phyloP scores from a whole-genome alignment of 2,329 filamentous ascomycete genomes.

The Alternaria sp. region DNA sequence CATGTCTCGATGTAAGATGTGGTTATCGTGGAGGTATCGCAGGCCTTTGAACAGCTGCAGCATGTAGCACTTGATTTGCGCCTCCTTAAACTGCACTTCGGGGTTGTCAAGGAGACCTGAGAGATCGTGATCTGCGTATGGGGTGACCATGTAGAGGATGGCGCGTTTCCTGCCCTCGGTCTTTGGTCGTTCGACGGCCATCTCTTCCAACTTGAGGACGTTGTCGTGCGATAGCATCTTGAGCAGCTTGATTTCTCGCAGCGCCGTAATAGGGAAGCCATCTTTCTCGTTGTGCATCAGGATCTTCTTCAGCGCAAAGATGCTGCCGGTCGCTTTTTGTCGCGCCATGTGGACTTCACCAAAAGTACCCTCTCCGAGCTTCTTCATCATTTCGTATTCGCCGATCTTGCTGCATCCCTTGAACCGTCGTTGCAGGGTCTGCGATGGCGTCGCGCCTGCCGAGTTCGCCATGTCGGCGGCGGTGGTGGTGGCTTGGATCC shows the following conservation, averaged over 20 bases:
- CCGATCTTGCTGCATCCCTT: slow-evolving; percentile 82
- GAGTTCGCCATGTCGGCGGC: slow-evolving; percentile 26
- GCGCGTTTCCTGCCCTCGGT: slow-evolving; percentile 65
- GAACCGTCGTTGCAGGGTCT: slow-evolving; percentile 66
- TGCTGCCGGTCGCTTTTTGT: slow-evolving; percentile 72
- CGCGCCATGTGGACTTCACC: slow-evolving; percentile 93
- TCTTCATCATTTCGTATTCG: slow-evolving; percentile 79
- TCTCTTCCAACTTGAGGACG: slow-evolving; percentile 86
- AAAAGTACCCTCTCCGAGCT: slow-evolving; percentile 94
- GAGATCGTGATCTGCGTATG: slow-evolving; percentile 99
- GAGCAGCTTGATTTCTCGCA: slow-evolving; percentile 95
- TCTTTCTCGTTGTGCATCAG: slow-evolving; percentile 99
- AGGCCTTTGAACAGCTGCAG: slow-evolving; percentile 89
- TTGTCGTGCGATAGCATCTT: slow-evolving; percentile 95
- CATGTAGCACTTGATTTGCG: slow-evolving; percentile 98
- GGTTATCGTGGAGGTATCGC: slow-evolving; percentile 81
- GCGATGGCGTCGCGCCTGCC: slow-evolving; percentile 51
- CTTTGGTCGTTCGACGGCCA: slow-evolving; percentile 84
- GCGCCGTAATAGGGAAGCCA: slow-evolving; percentile 97
- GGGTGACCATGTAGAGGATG: slow-evolving; percentile 98
- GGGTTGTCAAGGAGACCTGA: slow-evolving; percentile 96
- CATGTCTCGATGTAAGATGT: slow-evolving; percentile 96
- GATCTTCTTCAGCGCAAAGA: slow-evolving; percentile 96
- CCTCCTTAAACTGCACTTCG: slow-evolving; percentile 80
- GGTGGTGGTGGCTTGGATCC: background rate